phyloP scores from a whole-genome alignment of 2,329 filamentous ascomycete species.

The Fusarium torulosum region DNA sequence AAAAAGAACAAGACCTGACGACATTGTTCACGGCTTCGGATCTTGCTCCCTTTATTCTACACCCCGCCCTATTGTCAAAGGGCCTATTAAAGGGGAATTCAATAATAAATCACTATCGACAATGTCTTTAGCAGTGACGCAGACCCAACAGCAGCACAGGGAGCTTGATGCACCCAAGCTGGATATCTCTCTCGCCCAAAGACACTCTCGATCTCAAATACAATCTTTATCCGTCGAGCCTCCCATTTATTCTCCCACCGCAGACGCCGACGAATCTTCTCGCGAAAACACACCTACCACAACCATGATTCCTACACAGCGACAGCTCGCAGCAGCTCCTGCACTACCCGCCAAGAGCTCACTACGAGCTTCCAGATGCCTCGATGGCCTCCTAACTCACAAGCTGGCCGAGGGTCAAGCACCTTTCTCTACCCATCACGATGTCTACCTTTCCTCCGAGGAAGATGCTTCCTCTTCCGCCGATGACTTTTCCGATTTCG shows the following conservation, averaged over 20 bases:
- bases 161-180: slow-evolving; percentile 40
- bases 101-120: slow-evolving; percentile 38
- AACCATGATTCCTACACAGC: slow-evolving; percentile 50
- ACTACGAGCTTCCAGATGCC: slow-evolving; percentile 60
- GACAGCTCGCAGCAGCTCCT: slow-evolving; percentile 52
- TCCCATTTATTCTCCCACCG: slow-evolving; percentile 44
- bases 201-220: slow-evolving; percentile 44
- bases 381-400: slow-evolving; percentile 50
- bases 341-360: slow-evolving; percentile 65
- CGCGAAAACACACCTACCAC: slow-evolving; percentile 41
- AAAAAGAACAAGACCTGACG: slow-evolving; percentile 24
- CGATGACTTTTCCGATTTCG: slow-evolving; percentile 70
- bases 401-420: slow-evolving; percentile 52
- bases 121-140: slow-evolving; percentile 46
- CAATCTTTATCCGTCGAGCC: slow-evolving; percentile 46
- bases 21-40: slow-evolving; percentile 33
- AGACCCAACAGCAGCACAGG: slow-evolving; percentile 34
- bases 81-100: slow-evolving; percentile 36
- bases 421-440: slow-evolving; percentile 61
- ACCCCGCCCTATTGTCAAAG: slow-evolving; percentile 33
- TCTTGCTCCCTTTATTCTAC: slow-evolving; percentile 23
- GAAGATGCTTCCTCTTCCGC: slow-evolving; percentile 74
- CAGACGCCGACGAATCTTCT: slow-evolving; percentile 43
- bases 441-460: slow-evolving; percentile 74
- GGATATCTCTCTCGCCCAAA: slow-evolving; percentile 36